A percentile compares a stretch with the other conserved stretches of the same genome.
phyloP scores from a whole-genome alignment of 257 asterid genomes.

The Penstemon newberryi region DNA sequence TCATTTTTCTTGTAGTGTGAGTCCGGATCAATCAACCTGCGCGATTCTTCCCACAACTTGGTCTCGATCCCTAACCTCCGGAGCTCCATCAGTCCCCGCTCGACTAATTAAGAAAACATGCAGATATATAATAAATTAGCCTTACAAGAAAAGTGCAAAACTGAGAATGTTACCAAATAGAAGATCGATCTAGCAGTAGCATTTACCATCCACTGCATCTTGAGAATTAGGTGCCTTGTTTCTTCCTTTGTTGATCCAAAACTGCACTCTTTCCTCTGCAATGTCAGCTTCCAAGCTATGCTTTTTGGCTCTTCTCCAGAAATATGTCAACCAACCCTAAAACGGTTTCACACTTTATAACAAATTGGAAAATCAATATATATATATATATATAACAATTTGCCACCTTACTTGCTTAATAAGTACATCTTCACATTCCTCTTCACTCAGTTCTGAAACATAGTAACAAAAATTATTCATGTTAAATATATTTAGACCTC shows the following conservation, averaged over 20 bases:
- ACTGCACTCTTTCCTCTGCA: constrained; percentile 68
- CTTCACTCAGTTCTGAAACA: constrained; percentile 66
- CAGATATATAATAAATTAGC: too few relatives aligned
- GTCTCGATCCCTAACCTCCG: constrained; percentile 74
- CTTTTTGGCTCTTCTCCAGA: constrained; percentile 82
- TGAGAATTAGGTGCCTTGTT: constrained; percentile 52
- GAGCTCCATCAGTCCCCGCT: constrained; percentile 81
- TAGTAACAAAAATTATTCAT: constrained; percentile 12
- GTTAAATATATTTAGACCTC: too few relatives aligned
- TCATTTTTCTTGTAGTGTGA: too few relatives aligned
- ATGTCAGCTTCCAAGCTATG: constrained; percentile 72
- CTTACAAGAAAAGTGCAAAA: not conserved
- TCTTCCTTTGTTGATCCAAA: constrained; percentile 66
- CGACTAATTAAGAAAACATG: constrained; percentile 36
- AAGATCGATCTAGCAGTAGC: not conserved
- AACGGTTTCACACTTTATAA: not conserved
- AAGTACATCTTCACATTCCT: constrained; percentile 72
- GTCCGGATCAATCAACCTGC: constrained; percentile 49
- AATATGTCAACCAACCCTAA: constrained; percentile 82
- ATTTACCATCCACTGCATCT: constrained; percentile 76
- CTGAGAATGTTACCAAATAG: not conserved
- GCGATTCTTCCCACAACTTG: constrained; percentile 82
- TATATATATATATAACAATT: not conserved
- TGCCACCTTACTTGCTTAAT: constrained; percentile 62
- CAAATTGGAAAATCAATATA: not conserved